Percentiles rank a stretch among this genome's conserved stretches.
Conservation (phyloP, 2,329 filamentous ascomycete genomes). For the Colletotrichum sp. region DNA sequence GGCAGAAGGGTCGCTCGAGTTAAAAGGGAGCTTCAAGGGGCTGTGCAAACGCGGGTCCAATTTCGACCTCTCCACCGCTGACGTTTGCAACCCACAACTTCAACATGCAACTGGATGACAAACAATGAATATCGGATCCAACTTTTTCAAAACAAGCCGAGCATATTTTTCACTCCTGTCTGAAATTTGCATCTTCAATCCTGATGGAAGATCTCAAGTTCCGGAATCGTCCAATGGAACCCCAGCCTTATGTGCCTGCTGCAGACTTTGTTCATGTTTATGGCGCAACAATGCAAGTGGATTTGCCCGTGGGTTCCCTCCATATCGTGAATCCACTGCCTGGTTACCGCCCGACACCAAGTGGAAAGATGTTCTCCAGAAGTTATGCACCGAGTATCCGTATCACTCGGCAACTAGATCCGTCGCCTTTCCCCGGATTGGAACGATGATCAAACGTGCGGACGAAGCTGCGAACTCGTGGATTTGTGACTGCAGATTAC, state of each 20-base stretch:
- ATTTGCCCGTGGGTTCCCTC: not conserved
- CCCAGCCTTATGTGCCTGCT: not conserved
- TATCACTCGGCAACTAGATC: not conserved
- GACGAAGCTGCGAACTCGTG: not conserved
- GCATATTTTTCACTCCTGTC: not conserved
- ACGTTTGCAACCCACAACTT: slow-evolving; percentile 12
- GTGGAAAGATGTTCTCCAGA: not conserved
- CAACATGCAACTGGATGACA: not conserved
- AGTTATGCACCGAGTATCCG: not conserved
- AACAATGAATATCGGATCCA: not conserved
- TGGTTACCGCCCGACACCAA: not conserved
- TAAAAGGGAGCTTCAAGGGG: not conserved
- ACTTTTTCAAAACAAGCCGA: not conserved
- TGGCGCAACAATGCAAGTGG: not conserved
- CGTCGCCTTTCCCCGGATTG: not conserved
- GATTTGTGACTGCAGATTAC: not conserved
- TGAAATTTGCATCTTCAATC: not conserved
- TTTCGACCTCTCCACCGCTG: slow-evolving; percentile 18
- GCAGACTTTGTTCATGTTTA: not conserved
- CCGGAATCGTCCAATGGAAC: not conserved
- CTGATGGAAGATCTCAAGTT: not conserved
- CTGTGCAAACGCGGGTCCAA: slow-evolving; percentile 14
- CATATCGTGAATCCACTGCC: not conserved
- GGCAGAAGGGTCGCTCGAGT: not conserved
- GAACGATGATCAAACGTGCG: not conserved